Percentiles rank a stretch among this genome's conserved stretches.
phyloP scores from a whole-genome alignment of 2,329 filamentous ascomycete species.

The Apiospora rasikravindrae region DNA sequence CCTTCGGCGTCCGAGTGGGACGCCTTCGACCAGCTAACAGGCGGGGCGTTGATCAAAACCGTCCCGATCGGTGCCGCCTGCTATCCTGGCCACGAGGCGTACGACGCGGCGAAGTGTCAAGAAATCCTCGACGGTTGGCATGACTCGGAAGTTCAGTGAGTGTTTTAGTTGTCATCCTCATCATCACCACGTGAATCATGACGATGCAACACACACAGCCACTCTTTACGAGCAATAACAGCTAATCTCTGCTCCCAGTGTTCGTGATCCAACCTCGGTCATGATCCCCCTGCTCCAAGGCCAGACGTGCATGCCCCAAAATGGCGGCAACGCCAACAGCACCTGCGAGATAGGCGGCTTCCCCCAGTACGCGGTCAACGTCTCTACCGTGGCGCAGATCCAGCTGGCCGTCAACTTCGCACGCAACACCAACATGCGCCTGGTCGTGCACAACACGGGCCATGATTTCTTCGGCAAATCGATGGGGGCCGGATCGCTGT shows the following conservation, averaged over 20 bases:
- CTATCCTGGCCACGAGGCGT: neutral
- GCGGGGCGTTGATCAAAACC: conserved; percentile 1
- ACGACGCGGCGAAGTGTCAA: neutral
- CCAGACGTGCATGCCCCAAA: conserved; percentile 28
- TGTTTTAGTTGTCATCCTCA: neutral
- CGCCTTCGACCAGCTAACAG: neutral
- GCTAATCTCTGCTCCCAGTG: neutral
- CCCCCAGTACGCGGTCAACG: conserved; percentile 48
- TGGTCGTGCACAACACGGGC: conserved; percentile 56
- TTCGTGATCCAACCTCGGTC: neutral
- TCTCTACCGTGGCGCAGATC: conserved; percentile 33
- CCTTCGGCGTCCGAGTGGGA: neutral
- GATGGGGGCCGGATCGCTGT: conserved; percentile 41
- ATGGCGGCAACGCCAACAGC: conserved; percentile 23
- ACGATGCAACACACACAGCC: too few species aligned
- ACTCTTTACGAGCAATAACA: neutral
- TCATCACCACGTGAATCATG: neutral
- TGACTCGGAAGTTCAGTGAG: conserved; percentile 4
- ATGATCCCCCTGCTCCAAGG: conserved; percentile 36
- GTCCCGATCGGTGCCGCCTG: neutral
- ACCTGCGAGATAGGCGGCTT: conserved; percentile 33
- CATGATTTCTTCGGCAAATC: conserved; percentile 52
- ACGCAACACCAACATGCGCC: conserved; percentile 48
- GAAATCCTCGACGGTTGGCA: neutral
- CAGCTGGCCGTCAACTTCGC: conserved; percentile 32